Conservation (phyloP, 2,329 filamentous ascomycete genomes). For the Alternaria alternata region DNA sequence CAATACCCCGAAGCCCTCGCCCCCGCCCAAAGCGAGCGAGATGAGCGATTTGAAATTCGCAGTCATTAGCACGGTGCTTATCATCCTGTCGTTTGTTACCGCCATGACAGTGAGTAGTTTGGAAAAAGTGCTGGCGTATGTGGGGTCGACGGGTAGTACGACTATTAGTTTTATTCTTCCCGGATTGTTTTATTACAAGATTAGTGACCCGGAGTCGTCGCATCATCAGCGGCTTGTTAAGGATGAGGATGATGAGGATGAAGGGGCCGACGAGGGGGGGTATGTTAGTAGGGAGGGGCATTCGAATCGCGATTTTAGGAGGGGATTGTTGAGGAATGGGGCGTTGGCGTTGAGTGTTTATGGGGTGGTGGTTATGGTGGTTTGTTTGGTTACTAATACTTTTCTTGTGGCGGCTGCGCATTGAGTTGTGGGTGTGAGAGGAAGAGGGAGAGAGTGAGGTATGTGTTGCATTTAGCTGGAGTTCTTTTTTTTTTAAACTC, state of each 20-base stretch:
- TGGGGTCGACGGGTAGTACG: conserved; percentile 92
- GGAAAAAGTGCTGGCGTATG: conserved; percentile 91
- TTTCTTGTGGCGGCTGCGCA: conserved; percentile 73
- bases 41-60: conserved; percentile 93
- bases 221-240: conserved; percentile 88
- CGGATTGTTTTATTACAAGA: conserved; percentile 98
- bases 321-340: conserved; percentile 70
- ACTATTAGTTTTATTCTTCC: conserved; percentile 97
- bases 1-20: conserved; percentile 26
- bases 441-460: too few species aligned
- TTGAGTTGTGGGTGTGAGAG: conserved; percentile 43
- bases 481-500: too few species aligned
- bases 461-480: neutral
- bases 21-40: conserved; percentile 48
- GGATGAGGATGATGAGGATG: conserved; percentile 85
- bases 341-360: conserved; percentile 82
- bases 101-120: conserved; percentile 91
- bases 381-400: conserved; percentile 85
- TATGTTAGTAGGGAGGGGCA: conserved; percentile 48
- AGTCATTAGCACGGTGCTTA: conserved; percentile 83
- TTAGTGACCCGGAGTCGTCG: conserved; percentile 85
- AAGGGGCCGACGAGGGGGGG: conserved; percentile 56
- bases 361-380: conserved; percentile 85
- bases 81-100: conserved; percentile 83
- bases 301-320: conserved; percentile 70